Conservation (phyloP, 2,329 filamentous ascomycete genomes). For the Fusarium foetens region DNA sequence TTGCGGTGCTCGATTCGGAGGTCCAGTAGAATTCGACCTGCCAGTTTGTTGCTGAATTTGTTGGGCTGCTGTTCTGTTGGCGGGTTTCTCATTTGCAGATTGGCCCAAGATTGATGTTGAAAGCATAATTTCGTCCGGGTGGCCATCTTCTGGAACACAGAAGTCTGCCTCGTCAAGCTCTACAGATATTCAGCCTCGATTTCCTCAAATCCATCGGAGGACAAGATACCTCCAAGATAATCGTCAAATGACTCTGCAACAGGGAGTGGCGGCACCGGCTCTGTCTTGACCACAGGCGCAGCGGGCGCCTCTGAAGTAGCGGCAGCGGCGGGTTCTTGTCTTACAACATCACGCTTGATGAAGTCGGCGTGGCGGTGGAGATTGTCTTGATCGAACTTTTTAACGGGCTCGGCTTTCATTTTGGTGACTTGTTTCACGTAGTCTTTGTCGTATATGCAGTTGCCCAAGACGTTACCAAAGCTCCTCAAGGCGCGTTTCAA, state of each 20-base stretch:
- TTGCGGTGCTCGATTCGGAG: constrained; percentile 44
- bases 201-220: constrained; percentile 51
- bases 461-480: constrained; percentile 97
- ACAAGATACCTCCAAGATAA: constrained; percentile 59
- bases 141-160: constrained; percentile 72
- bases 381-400: constrained; percentile 80
- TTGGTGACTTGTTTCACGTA: constrained; percentile 91
- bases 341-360: constrained; percentile 65
- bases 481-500: constrained; percentile 89
- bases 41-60: constrained; percentile 39
- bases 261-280: constrained; percentile 36
- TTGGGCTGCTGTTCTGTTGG: constrained; percentile 31
- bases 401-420: constrained; percentile 78
- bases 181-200: constrained; percentile 54
- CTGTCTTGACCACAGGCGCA: constrained; percentile 43
- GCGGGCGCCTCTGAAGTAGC: constrained; percentile 13
- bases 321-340: constrained; percentile 29
- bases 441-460: constrained; percentile 97
- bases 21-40: constrained; percentile 33
- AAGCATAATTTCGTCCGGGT: constrained; percentile 80
- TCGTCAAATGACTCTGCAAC: constrained; percentile 61
- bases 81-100: constrained; percentile 33
- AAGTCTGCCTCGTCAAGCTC: constrained; percentile 84
- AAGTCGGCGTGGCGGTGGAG: constrained; percentile 85
- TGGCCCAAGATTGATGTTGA: constrained; percentile 45